Conservation (phyloP, 2,329 filamentous ascomycete species). For the Claviceps maximensis region DNA sequence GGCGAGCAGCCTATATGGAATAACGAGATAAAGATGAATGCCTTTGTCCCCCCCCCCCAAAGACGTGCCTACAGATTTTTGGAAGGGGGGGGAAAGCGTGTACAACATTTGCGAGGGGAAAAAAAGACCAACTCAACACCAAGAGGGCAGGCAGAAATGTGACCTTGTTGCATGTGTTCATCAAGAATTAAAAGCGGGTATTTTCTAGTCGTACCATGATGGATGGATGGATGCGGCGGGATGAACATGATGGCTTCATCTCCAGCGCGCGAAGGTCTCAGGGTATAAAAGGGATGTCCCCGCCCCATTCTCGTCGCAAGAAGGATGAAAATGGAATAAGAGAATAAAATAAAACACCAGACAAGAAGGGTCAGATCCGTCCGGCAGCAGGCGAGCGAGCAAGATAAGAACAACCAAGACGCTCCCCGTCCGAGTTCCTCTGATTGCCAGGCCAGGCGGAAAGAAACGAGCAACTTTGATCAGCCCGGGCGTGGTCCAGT, state of each 20-base stretch:
- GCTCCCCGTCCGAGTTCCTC: neutral
- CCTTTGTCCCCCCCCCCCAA: too few species aligned
- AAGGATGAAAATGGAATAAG: neutral
- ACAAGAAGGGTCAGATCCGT: neutral
- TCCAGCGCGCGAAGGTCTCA: neutral
- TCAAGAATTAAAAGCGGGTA: neutral
- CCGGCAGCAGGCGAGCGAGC: too few species aligned
- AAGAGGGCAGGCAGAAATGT: neutral
- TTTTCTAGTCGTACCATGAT: neutral
- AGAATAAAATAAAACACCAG: neutral
- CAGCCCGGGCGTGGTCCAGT: neutral
- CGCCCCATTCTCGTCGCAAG: neutral
- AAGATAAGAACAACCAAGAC: neutral
- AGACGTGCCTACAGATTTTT: too few species aligned
- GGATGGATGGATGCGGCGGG: neutral
- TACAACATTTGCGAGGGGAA: too few species aligned
- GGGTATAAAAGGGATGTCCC: slow-evolving; percentile 6
- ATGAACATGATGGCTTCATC: slow-evolving; percentile 5
- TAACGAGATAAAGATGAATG: too few species aligned
- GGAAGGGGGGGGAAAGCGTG: too few species aligned
- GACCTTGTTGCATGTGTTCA: neutral
- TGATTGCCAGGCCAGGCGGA: slow-evolving; percentile 6
- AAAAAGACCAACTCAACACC: neutral
- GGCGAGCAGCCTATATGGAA: neutral
- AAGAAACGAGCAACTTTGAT: slow-evolving; percentile 3